Percentiles rank a stretch among this genome's conserved stretches.
These are phyloP conservation scores for Paecilomyces dactylethromorphus DNA, from an alignment of 2,329 filamentous ascomycete species.

Conservation along the genomic window DNA sequence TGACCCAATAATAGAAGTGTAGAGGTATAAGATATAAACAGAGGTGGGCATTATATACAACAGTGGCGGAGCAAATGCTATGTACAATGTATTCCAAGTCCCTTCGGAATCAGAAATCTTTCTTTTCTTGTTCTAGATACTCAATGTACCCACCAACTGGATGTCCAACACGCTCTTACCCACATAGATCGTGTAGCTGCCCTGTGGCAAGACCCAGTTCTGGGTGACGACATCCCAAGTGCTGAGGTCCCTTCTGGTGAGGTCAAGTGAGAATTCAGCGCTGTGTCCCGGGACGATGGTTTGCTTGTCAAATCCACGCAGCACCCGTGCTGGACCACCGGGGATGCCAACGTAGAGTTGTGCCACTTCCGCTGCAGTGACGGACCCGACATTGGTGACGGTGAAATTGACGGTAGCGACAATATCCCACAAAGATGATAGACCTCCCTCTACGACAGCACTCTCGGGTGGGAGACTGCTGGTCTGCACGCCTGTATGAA, in stretches of 20 bases:
- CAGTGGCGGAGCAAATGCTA: no score
- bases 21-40: no score
- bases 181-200: conserved; percentile 49
- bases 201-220: conserved; percentile 62
- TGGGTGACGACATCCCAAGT: conserved; percentile 70
- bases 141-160: not conserved
- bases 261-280: conserved; percentile 54
- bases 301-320: conserved; percentile 73
- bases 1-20: no score
- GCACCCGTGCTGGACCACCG: conserved; percentile 61
- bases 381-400: conserved; percentile 37
- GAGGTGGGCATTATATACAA: no score
- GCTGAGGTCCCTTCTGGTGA: conserved; percentile 70
- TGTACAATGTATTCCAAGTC: no score
- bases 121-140: not conserved
- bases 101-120: not conserved
- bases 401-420: conserved; percentile 36
- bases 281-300: conserved; percentile 59
- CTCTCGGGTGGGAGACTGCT: conserved; percentile 41
- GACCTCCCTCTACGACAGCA: conserved; percentile 42
- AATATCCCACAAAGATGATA: conserved; percentile 42
- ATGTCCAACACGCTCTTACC: conserved; percentile 21
- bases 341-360: conserved; percentile 59
- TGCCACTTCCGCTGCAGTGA: conserved; percentile 39
- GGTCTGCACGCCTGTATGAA: conserved; percentile 11